phyloP scores from a whole-genome alignment of 441 rosid genomes.

The Arabidopsis lyrata region DNA sequence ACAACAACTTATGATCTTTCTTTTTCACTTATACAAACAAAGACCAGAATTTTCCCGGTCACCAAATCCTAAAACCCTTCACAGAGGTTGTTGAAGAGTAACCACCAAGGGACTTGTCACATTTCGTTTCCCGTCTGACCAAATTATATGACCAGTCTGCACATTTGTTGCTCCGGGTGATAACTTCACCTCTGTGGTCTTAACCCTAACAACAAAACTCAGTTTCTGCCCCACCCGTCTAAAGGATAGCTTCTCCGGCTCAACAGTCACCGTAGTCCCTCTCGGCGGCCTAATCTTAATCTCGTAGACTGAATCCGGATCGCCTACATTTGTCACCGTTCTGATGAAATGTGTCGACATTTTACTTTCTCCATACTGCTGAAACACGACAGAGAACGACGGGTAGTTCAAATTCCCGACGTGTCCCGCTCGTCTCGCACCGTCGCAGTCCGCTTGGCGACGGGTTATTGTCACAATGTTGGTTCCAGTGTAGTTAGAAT shows the following conservation, averaged over 20 bases:
- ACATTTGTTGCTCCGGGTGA: constrained; percentile 60
- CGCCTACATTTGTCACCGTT: constrained; percentile 70
- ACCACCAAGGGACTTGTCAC: constrained; percentile 75
- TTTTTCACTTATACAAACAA: constrained; percentile 6
- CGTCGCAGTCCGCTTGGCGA: constrained; percentile 60
- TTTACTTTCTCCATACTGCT: constrained; percentile 62
- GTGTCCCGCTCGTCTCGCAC: constrained; percentile 73
- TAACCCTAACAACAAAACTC: constrained; percentile 63
- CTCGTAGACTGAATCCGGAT: constrained; percentile 54
- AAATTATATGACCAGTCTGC: constrained; percentile 59
- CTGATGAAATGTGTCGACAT: constrained; percentile 75
- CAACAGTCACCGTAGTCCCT: constrained; percentile 55
- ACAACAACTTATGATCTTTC: constrained; percentile 35
- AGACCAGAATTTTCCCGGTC: constrained; percentile 37
- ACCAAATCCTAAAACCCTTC: constrained; percentile 39
- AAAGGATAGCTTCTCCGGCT: constrained; percentile 62
- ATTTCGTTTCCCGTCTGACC: constrained; percentile 71
- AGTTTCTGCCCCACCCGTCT: constrained; percentile 70
- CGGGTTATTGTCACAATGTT: constrained; percentile 61
- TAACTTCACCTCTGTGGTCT: constrained; percentile 54
- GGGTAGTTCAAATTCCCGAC: constrained; percentile 71
- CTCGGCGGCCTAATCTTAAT: constrained; percentile 57
- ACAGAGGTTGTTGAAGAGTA: constrained; percentile 91
- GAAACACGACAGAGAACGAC: constrained; percentile 59
- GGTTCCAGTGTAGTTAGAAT: constrained; percentile 62